These are phyloP conservation scores for Lentinula detonsa DNA, from an alignment of 768 basidiomycete genomes.

Conservation along the genomic window DNA sequence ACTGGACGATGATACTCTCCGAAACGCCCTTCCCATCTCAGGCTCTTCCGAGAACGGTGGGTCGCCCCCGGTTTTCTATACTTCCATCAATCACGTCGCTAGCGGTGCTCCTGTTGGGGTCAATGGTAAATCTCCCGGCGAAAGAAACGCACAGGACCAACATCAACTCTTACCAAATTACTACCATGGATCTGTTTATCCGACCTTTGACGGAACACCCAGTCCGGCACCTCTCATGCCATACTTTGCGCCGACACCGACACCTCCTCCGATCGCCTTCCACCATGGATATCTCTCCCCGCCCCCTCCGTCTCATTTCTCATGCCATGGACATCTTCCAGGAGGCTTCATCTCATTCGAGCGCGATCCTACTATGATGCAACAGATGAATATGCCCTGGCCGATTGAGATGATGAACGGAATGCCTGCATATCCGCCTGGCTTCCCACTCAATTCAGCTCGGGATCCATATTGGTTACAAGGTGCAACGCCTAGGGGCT, in stretches of 20 bases:
- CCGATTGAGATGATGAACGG: neutral
- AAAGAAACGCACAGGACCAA: neutral
- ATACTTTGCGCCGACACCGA: neutral
- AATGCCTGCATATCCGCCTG: neutral
- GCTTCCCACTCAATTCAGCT: neutral
- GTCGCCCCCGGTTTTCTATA: conserved; percentile 1
- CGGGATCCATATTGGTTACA: neutral
- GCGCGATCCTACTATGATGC: neutral
- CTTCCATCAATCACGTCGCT: neutral
- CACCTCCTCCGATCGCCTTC: neutral
- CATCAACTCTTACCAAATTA: neutral
- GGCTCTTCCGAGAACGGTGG: neutral
- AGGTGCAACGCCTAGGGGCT: neutral
- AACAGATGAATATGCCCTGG: neutral
- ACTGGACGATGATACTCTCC: conserved; percentile 3
- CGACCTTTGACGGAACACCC: neutral
- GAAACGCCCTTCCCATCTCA: neutral
- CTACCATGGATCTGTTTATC: neutral
- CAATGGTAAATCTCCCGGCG: neutral
- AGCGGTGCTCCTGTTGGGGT: neutral
- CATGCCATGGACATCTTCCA: neutral
- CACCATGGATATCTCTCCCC: neutral
- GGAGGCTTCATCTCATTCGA: neutral
- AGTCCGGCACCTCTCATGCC: neutral
- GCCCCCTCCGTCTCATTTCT: neutral